These are phyloP conservation scores for Metarhizium robertsii DNA, from an alignment of 2,329 filamentous ascomycete genomes.

Conservation along the genomic window DNA sequence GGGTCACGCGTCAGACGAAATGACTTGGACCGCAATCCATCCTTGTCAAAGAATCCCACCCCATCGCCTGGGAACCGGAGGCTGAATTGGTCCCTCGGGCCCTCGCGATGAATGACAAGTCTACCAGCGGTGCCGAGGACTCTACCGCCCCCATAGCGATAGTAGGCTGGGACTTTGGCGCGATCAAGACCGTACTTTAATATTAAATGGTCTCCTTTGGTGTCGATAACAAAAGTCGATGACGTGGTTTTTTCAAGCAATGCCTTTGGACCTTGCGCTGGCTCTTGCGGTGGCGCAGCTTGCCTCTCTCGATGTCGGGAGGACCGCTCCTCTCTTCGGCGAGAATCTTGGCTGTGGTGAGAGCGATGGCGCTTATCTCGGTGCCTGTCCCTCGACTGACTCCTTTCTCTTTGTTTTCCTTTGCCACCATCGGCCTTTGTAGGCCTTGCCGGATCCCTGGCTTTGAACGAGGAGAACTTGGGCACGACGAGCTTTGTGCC, in stretches of 20 bases:
- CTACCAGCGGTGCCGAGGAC: conserved; percentile 56
- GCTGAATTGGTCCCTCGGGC: conserved; percentile 46
- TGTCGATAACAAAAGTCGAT: conserved; percentile 53
- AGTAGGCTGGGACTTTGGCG: conserved; percentile 62
- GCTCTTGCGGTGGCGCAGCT: background rate
- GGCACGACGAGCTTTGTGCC: conserved; percentile 30
- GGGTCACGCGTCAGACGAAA: conserved; percentile 26
- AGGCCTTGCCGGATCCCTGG: conserved; percentile 29
- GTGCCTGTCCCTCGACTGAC: background rate
- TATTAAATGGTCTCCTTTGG: conserved; percentile 67
- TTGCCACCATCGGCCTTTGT: conserved; percentile 9
- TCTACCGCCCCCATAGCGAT: conserved; percentile 56
- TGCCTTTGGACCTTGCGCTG: conserved; percentile 2
- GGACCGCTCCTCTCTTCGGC: background rate
- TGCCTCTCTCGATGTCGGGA: background rate
- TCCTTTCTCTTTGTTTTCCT: conserved; percentile 11
- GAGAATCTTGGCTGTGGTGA: background rate
- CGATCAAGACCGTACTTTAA: conserved; percentile 63
- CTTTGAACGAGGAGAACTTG: conserved; percentile 66
- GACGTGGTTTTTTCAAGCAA: conserved; percentile 6
- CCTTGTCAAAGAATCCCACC: conserved; percentile 28
- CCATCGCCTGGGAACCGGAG: conserved; percentile 35
- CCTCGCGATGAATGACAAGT: conserved; percentile 58
- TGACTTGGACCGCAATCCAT: conserved; percentile 34
- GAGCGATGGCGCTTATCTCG: conserved; percentile 8